Evolutionary conservation across 371 early-diverging fungal genomes (phyloP), one percentile per base, ranked within the genome.

Genomic region (Batrachochytrium dendrobatidis): DNA sequence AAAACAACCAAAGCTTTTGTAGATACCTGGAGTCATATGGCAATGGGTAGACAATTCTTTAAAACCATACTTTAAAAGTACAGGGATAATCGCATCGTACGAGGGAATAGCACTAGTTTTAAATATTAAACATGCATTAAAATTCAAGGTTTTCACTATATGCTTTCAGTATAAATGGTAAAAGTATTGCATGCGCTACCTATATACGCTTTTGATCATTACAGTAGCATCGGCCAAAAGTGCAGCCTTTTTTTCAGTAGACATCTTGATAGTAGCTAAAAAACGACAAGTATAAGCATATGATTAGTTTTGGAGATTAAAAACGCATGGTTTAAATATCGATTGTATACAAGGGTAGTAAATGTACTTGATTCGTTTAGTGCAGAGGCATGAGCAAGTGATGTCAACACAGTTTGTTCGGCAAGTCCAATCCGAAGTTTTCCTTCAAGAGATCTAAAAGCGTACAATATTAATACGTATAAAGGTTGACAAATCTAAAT

Each of bases 391-490:
- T 94, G 91, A 2, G 91, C 94, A 20, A 99, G 74, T 0, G 95
- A 84, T 15, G 83, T 81, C 33, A 98, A 78, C 5, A 97, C 89
- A 0, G 97, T 93, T 67, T 93, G 86, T 72, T 96, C 98, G 0
- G 99, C 98, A 26, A 99, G 76, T 32, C 99, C 99, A 62, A 99
- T 98, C 30, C 99, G 85, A 35, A 99, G 80, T 60, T 94, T 95
- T 20, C 99, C 99, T 69, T 95, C 96, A 24, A 99, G 74, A 28
- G 92, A 90, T 55, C 94, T 83, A 60, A 35, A 48, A n/a, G n/a
- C n/a, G 20, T 17, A 33, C 12, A 25, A 22, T 15, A 63, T 39
- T 6, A 2, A 39, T 39, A 34, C 34, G 18, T 26, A 55, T n/a
- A n/a, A n/a, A n/a, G n/a, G n/a, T n/a, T n/a, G n/a, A n/a, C 35